Evolutionary conservation across 176 grass and related monocot species (phyloP).

Genomic region (Carex myosuroides): DNA sequence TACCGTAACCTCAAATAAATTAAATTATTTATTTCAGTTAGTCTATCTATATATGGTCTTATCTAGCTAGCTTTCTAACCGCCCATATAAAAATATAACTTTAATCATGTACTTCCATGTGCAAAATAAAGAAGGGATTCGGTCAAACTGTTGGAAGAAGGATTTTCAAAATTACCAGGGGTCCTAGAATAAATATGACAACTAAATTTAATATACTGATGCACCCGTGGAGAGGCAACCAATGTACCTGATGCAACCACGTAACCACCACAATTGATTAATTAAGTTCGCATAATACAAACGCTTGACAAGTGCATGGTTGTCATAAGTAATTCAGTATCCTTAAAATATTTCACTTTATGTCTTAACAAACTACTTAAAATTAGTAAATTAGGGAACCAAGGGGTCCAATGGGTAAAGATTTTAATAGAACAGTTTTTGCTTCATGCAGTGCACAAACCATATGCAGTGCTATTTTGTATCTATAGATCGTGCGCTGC

Average conservation of each 20-base stretch:
- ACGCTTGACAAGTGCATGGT: background rate
- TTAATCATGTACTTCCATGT: slow-evolving; percentile 4
- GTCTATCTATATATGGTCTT: background rate
- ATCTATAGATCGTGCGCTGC: too few relatives aligned
- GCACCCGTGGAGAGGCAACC: background rate
- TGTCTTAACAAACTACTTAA: background rate
- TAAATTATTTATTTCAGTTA: background rate
- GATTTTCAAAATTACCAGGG: background rate
- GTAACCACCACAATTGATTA: background rate
- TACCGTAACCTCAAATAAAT: too few relatives aligned
- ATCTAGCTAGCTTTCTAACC: background rate
- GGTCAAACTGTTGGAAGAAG: background rate
- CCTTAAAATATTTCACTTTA: background rate
- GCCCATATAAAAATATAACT: background rate
- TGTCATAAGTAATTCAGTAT: background rate
- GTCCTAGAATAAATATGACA: background rate
- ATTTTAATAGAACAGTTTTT: too few relatives aligned
- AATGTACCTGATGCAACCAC: background rate
- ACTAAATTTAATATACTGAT: background rate
- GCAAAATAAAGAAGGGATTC: background rate
- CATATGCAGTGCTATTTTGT: too few relatives aligned
- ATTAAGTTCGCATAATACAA: background rate
- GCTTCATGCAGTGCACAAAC: too few relatives aligned
- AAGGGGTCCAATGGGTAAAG: too few relatives aligned
- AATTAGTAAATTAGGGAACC: background rate